Percentiles rank a stretch among this genome's conserved stretches.
These are phyloP conservation scores for Cryptosporidium felis DNA, from an alignment of 169 alveolate species.

Conservation along the genomic window DNA sequence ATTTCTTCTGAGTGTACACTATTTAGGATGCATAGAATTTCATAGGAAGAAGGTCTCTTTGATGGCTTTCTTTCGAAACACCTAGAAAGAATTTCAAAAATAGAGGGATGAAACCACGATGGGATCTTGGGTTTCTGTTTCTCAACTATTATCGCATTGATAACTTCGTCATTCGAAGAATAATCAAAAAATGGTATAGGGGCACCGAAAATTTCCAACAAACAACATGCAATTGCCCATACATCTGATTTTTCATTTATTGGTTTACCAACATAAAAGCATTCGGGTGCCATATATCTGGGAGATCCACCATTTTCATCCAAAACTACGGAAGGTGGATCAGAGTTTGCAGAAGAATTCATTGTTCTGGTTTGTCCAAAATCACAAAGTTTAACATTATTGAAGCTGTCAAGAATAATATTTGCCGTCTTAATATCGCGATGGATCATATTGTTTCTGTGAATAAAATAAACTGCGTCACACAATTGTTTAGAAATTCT, in stretches of 20 bases:
- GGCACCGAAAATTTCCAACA: constrained; percentile 81
- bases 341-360: constrained; percentile 71
- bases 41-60: constrained; percentile 74
- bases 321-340: constrained; percentile 57
- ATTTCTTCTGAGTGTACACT: constrained; percentile 24
- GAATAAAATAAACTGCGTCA: constrained; percentile 79
- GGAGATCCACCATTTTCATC: constrained; percentile 87
- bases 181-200: constrained; percentile 82
- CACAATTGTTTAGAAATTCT: constrained; percentile 77
- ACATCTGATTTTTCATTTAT: constrained; percentile 82
- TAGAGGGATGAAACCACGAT: constrained; percentile 72
- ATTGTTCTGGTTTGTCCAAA: constrained; percentile 83
- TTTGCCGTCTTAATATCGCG: constrained; percentile 84
- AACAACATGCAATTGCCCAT: constrained; percentile 85
- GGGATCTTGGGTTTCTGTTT: constrained; percentile 75
- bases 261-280: constrained; percentile 77
- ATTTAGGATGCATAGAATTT: background rate
- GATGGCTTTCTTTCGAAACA: constrained; percentile 72
- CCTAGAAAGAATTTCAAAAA: constrained; percentile 33
- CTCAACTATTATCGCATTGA: constrained; percentile 72
- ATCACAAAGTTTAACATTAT: constrained; percentile 81
- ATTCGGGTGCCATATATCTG: constrained; percentile 86
- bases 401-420: constrained; percentile 77
- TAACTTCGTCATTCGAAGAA: constrained; percentile 76
- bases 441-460: constrained; percentile 78